Evolutionary conservation across 768 basidiomycete genomes (phyloP).

Genomic region (Termitomyces sp.): DNA sequence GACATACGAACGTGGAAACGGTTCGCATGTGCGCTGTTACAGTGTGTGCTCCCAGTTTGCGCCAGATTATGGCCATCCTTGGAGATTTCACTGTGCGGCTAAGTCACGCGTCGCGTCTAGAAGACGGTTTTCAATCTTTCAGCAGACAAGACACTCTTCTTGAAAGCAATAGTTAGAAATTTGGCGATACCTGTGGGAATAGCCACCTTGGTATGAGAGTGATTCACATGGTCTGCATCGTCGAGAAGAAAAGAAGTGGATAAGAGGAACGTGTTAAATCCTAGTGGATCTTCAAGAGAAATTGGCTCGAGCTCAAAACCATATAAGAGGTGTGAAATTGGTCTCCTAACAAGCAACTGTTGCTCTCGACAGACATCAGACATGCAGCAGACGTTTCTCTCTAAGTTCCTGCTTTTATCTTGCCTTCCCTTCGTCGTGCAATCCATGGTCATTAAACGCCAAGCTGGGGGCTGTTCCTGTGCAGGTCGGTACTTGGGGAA

Average conservation of each 20-base stretch:
- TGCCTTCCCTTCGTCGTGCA: conserved; percentile 8
- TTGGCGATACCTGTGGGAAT: not conserved
- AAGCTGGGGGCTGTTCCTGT: conserved; percentile 17
- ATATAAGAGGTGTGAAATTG: not conserved
- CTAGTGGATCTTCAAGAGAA: not conserved
- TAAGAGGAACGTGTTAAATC: not conserved
- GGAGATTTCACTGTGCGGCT: too few species aligned
- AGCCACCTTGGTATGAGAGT: not conserved
- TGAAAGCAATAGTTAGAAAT: not conserved
- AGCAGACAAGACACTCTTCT: not conserved
- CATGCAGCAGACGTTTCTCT: not conserved
- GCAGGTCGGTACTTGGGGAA: conserved; percentile 11
- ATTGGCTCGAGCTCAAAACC: not conserved
- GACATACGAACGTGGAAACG: not conserved
- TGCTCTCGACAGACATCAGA: not conserved
- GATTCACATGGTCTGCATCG: not conserved
- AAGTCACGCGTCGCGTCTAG: not conserved
- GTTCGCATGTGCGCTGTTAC: not conserved
- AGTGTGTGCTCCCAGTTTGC: not conserved
- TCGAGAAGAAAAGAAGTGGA: not conserved
- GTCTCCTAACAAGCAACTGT: not conserved
- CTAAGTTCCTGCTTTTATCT: conserved; percentile 2
- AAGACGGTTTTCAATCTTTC: not conserved
- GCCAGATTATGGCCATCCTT: not conserved
- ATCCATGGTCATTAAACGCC: conserved; percentile 14